Evolutionary conservation across 1,284 basidiomycete species (phyloP).

Genomic region (Austroboletus novae-zelandiae): DNA sequence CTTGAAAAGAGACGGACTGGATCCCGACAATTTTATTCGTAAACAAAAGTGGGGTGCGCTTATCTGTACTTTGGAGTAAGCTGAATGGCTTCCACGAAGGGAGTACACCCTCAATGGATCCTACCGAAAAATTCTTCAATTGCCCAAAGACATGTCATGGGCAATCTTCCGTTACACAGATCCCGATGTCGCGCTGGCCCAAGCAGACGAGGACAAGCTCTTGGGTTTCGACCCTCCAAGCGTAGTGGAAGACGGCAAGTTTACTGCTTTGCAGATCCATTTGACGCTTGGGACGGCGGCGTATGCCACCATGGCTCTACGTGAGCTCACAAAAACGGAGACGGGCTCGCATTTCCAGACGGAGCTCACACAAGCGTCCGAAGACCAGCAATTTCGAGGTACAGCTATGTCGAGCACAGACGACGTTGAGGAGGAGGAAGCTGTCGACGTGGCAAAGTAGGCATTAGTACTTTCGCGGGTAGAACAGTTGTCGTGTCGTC

Average conservation of each 20-base stretch:
- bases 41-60: slow-evolving; percentile 72
- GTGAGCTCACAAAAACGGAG: slow-evolving; percentile 91
- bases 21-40: slow-evolving; percentile 82
- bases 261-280: slow-evolving; percentile 81
- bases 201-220: slow-evolving; percentile 92
- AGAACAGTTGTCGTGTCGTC: too few relatives aligned
- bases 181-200: slow-evolving; percentile 86
- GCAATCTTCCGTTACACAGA: slow-evolving; percentile 86
- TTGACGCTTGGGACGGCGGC: slow-evolving; percentile 82
- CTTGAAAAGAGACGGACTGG: slow-evolving; percentile 80
- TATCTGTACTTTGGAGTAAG: neutral
- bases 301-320: slow-evolving; percentile 94
- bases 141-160: slow-evolving; percentile 82
- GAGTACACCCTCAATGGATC: slow-evolving; percentile 92
- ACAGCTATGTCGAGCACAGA: slow-evolving; percentile 34
- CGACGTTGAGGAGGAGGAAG: slow-evolving; percentile 23
- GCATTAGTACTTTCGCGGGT: too few relatives aligned
- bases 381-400: slow-evolving; percentile 79
- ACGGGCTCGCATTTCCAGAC: slow-evolving; percentile 88
- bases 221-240: slow-evolving; percentile 75
- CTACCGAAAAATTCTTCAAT: slow-evolving; percentile 88
- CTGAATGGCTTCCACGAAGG: slow-evolving; percentile 39
- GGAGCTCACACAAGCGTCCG: slow-evolving; percentile 72
- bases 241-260: slow-evolving; percentile 68
- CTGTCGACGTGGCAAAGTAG: neutral